A percentile compares a stretch with the other conserved stretches of the same genome.
Evolutionary conservation across 495 filamentous ascomycete genomes (phyloP).

Genomic region (Entonaema liquescens): DNA sequence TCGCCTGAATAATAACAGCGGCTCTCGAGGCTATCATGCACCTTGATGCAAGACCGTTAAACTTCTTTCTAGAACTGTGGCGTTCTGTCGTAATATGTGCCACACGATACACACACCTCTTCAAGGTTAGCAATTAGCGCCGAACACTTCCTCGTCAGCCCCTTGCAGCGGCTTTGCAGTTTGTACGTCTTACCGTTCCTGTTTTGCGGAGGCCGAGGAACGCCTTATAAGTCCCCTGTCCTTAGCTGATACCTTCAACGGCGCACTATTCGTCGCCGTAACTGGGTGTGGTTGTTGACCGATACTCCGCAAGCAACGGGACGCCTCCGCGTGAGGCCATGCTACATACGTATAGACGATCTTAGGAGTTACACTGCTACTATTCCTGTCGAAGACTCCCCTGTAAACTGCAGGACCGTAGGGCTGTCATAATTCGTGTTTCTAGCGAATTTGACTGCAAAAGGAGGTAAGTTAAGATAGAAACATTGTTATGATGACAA

Average conservation of each 20-base stretch:
- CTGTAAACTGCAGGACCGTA: slow-evolving; percentile 13
- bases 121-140: slow-evolving; percentile 21
- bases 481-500: slow-evolving; percentile 7
- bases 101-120: slow-evolving; percentile 22
- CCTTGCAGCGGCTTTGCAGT: slow-evolving; percentile 34
- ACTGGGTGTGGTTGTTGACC: slow-evolving; percentile 12
- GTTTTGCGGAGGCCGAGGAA: slow-evolving; percentile 14
- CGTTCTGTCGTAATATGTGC: slow-evolving; percentile 8
- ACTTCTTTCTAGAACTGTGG: slow-evolving; percentile 19
- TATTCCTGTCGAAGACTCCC: background rate
- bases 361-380: background rate
- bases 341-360: background rate
- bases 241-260: slow-evolving; percentile 18
- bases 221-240: slow-evolving; percentile 32
- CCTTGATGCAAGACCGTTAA: slow-evolving; percentile 35
- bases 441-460: background rate
- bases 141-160: slow-evolving; percentile 5
- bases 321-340: slow-evolving; percentile 10
- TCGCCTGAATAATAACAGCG: slow-evolving; percentile 11
- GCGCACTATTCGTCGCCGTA: slow-evolving; percentile 19
- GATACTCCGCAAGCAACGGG: slow-evolving; percentile 11
- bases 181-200: slow-evolving; percentile 7
- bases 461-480: slow-evolving; percentile 18
- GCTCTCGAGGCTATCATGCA: slow-evolving; percentile 32
- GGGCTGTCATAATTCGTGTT: slow-evolving; percentile 2